These are phyloP conservation scores for Lactarius tabidus DNA, from an alignment of 768 basidiomycete species.

Conservation along the genomic window DNA sequence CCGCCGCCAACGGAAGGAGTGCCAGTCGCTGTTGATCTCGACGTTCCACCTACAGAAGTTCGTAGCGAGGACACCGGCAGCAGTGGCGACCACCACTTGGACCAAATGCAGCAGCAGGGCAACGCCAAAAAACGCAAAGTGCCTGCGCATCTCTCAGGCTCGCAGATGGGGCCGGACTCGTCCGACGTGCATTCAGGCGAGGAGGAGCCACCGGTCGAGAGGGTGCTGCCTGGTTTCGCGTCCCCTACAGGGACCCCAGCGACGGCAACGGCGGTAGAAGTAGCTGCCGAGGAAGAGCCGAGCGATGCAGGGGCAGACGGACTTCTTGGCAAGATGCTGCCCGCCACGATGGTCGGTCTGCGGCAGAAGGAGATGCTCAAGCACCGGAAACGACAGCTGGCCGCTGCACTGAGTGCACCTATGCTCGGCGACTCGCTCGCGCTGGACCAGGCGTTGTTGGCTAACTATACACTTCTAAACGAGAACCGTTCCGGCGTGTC, in stretches of 20 bases:
- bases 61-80: slow-evolving; percentile 44
- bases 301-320: slow-evolving; percentile 1
- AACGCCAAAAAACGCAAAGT: slow-evolving; percentile 91
- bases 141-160: slow-evolving; percentile 53
- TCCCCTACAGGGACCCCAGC: not conserved
- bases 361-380: slow-evolving; percentile 74
- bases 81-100: slow-evolving; percentile 61
- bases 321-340: slow-evolving; percentile 47
- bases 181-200: slow-evolving; percentile 40
- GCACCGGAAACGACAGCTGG: slow-evolving; percentile 64
- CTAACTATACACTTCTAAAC: slow-evolving; percentile 34
- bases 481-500: not conserved
- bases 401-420: slow-evolving; percentile 61
- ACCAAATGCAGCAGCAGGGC: slow-evolving; percentile 70
- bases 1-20: slow-evolving; percentile 5
- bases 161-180: slow-evolving; percentile 41
- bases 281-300: slow-evolving; percentile 3
- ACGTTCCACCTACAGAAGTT: slow-evolving; percentile 25
- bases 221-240: slow-evolving; percentile 28
- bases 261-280: not conserved
- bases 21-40: slow-evolving; percentile 27
- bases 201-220: slow-evolving; percentile 40
- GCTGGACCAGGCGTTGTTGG: slow-evolving; percentile 72
- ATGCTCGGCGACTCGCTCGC: slow-evolving; percentile 67
- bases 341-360: slow-evolving; percentile 62